phyloP scores from a whole-genome alignment of 768 basidiomycete species.

The Ramaria rubella region DNA sequence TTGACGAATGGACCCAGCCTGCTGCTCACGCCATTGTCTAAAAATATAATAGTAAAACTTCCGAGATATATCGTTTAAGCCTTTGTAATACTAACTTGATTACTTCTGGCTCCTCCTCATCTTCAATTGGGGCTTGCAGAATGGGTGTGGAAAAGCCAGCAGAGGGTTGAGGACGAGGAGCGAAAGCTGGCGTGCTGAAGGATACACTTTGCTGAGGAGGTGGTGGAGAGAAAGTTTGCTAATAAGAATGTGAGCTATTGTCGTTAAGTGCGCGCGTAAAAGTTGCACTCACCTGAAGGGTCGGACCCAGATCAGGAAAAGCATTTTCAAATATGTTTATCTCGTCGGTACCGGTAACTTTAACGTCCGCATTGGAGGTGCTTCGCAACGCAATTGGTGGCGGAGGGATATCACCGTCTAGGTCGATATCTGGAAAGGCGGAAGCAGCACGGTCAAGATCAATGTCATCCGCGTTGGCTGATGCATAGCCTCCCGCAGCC shows the following conservation, averaged over 20 bases:
- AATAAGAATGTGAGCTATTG: neutral
- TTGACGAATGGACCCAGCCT: slow-evolving; percentile 72
- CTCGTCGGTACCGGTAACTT: slow-evolving; percentile 79
- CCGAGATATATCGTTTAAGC: neutral
- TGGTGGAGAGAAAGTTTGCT: slow-evolving; percentile 30
- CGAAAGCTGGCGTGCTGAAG: slow-evolving; percentile 46
- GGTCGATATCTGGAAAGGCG: slow-evolving; percentile 73
- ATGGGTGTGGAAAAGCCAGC: slow-evolving; percentile 68
- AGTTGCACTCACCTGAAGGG: slow-evolving; percentile 11
- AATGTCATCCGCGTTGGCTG: slow-evolving; percentile 46
- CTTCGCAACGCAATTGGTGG: slow-evolving; percentile 28
- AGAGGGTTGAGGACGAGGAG: slow-evolving; percentile 71
- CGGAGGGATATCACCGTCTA: slow-evolving; percentile 55
- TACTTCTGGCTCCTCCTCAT: slow-evolving; percentile 80
- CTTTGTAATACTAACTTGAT: slow-evolving; percentile 58
- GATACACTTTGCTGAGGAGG: slow-evolving; percentile 23
- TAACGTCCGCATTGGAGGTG: slow-evolving; percentile 41
- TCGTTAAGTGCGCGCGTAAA: neutral
- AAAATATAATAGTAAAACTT: neutral
- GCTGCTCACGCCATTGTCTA: slow-evolving; percentile 85
- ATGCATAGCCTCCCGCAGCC: slow-evolving; percentile 23
- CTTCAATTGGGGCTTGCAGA: slow-evolving; percentile 48
- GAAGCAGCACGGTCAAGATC: slow-evolving; percentile 79
- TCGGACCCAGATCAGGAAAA: slow-evolving; percentile 70
- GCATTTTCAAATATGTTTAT: slow-evolving; percentile 80